A percentile compares a stretch with the other conserved stretches of the same genome.
phyloP scores from a whole-genome alignment of 768 basidiomycete species.

The Trametes cubensis region DNA sequence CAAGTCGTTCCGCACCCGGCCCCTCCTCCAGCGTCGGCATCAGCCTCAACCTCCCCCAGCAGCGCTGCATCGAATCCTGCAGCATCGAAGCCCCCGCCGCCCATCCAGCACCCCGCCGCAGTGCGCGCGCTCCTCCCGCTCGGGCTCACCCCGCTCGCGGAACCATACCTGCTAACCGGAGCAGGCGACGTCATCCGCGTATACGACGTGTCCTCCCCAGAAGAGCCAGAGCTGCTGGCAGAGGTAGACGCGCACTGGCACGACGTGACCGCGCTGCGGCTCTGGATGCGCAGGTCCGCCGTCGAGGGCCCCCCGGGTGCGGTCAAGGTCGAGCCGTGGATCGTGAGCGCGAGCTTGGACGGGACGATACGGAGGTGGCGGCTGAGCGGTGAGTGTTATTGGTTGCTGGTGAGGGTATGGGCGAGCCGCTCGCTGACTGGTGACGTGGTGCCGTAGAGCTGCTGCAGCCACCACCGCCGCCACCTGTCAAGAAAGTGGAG shows the following conservation, averaged over 20 bases:
- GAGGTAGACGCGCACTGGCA: slow-evolving; percentile 89
- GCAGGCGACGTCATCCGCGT: slow-evolving; percentile 81
- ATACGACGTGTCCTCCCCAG: slow-evolving; percentile 72
- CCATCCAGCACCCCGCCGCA: slow-evolving; percentile 60
- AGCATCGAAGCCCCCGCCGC: slow-evolving; percentile 43
- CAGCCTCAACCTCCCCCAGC: neutral
- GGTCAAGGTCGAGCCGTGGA: slow-evolving; percentile 68
- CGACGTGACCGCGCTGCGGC: slow-evolving; percentile 74
- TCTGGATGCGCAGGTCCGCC: slow-evolving; percentile 63
- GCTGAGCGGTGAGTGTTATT: slow-evolving; percentile 50
- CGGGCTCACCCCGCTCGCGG: slow-evolving; percentile 58
- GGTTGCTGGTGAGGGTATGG: neutral
- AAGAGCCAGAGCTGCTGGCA: slow-evolving; percentile 70
- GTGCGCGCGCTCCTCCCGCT: slow-evolving; percentile 79
- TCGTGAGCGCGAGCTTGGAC: slow-evolving; percentile 84
- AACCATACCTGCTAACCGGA: slow-evolving; percentile 80
- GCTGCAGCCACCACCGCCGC: slow-evolving; percentile 20
- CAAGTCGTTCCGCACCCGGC: slow-evolving; percentile 57
- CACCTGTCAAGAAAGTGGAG: slow-evolving; percentile 7
- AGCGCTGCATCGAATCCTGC: neutral
- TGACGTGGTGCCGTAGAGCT: slow-evolving; percentile 14
- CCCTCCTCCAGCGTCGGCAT: slow-evolving; percentile 16
- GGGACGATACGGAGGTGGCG: slow-evolving; percentile 87
- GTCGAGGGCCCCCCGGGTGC: slow-evolving; percentile 49
- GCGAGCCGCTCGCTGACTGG: neutral